Conservation (phyloP, 1,284 basidiomycete genomes). For the Ustilago trichophora region DNA sequence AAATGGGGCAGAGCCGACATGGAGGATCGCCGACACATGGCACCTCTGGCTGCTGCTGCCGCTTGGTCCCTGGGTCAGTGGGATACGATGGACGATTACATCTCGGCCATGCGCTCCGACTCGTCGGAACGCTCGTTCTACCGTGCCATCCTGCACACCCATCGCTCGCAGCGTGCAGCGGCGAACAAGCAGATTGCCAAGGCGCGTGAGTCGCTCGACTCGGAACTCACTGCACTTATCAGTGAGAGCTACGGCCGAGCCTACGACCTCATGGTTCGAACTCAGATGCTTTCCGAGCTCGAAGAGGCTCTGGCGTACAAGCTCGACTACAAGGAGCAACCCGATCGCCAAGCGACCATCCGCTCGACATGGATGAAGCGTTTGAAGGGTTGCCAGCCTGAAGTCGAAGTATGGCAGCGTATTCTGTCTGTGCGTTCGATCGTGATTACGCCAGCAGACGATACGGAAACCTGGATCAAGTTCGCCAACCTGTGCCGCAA, state of each 20-base stretch:
- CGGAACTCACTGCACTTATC: conserved; percentile 88
- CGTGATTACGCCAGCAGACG: conserved; percentile 91
- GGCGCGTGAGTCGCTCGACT: conserved; percentile 92
- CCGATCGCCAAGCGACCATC: conserved; percentile 74
- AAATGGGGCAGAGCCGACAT: conserved; percentile 84
- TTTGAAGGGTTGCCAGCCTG: conserved; percentile 93
- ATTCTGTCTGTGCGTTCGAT: conserved; percentile 95
- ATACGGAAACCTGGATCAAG: conserved; percentile 96
- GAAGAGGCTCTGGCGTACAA: conserved; percentile 99
- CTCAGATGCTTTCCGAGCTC: conserved; percentile 97
- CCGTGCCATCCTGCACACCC: conserved; percentile 91
- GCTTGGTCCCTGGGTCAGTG: conserved; percentile 97
- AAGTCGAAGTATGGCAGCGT: conserved; percentile 99
- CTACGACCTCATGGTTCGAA: conserved; percentile 93
- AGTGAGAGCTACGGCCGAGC: conserved; percentile 96
- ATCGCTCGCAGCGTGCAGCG: conserved; percentile 93
- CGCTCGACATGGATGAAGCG: conserved; percentile 69
- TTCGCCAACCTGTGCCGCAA: conserved; percentile 88
- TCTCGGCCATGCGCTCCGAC: conserved; percentile 89
- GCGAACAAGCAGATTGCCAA: conserved; percentile 90
- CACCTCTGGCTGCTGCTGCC: conserved; percentile 94
- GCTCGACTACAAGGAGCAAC: conserved; percentile 74
- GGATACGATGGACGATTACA: conserved; percentile 99
- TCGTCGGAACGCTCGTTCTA: conserved; percentile 96
- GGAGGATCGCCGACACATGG: conserved; percentile 89